Evolutionary conservation across 2,329 filamentous ascomycete genomes (phyloP).

Genomic region (Penicillium concentricum): DNA sequence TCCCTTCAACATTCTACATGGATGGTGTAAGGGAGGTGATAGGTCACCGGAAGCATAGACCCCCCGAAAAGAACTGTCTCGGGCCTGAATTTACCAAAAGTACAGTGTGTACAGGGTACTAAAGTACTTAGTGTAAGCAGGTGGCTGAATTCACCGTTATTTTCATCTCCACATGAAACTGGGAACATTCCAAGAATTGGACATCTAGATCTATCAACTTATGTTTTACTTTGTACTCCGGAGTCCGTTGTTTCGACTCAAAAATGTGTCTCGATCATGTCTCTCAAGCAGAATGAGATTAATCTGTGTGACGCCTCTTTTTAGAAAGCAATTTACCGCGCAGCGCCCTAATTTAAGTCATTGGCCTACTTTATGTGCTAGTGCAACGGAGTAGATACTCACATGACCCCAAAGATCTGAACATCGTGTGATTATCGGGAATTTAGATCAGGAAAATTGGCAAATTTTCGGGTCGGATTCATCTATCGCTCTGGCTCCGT

Average conservation of each 20-base stretch:
- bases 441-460: neutral
- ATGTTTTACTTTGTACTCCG: neutral
- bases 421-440: too few species aligned
- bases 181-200: constrained; percentile 9
- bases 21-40: constrained; percentile 6
- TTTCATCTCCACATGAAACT: constrained; percentile 18
- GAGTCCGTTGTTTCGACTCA: neutral
- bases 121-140: too few species aligned
- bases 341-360: neutral
- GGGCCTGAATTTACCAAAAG: too few species aligned
- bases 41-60: constrained; percentile 9
- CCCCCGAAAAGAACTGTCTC: too few species aligned
- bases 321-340: too few species aligned
- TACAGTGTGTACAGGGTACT: too few species aligned
- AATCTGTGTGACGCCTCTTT: too few species aligned
- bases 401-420: neutral
- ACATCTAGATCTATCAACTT: too few species aligned
- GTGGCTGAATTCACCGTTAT: constrained; percentile 19
- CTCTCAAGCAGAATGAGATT: too few species aligned
- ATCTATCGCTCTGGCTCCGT: too few species aligned
- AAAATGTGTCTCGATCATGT: too few species aligned
- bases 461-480: neutral
- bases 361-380: neutral
- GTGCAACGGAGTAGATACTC: neutral
- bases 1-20: neutral